A percentile compares a stretch with the other conserved stretches of the same genome.
Evolutionary conservation across 2,329 filamentous ascomycete species (phyloP).

Genomic region (Periconia sp.): DNA sequence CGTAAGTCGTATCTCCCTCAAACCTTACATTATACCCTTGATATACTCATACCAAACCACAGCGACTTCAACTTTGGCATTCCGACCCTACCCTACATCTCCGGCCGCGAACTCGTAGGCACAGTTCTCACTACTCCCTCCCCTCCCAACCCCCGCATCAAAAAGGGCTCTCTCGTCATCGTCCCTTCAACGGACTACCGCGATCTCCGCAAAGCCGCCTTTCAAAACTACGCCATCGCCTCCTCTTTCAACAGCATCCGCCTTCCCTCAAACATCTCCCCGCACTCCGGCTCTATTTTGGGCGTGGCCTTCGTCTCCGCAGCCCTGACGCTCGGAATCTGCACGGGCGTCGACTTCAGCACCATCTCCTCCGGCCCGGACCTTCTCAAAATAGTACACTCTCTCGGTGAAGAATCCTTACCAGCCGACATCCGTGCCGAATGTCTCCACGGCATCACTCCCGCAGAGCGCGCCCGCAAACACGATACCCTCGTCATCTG

Average conservation of each 20-base stretch:
- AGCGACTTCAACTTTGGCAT: constrained; percentile 73
- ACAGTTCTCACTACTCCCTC: constrained; percentile 2
- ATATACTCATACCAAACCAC: neutral
- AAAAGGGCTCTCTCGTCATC: constrained; percentile 40
- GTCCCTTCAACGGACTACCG: constrained; percentile 76
- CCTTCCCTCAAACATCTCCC: constrained; percentile 57
- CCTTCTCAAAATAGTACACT: constrained; percentile 55
- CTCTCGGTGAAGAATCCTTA: constrained; percentile 51
- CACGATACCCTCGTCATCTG: constrained; percentile 75
- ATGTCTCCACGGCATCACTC: constrained; percentile 58
- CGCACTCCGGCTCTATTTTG: constrained; percentile 62
- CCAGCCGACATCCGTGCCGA: constrained; percentile 65
- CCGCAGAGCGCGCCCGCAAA: constrained; percentile 55
- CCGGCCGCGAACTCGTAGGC: constrained; percentile 70
- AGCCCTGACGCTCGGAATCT: constrained; percentile 66
- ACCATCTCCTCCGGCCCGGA: constrained; percentile 59
- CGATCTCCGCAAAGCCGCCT: constrained; percentile 70
- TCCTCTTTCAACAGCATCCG: constrained; percentile 66
- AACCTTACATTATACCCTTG: neutral
- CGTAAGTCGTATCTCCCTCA: constrained; percentile 54
- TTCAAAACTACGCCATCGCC: constrained; percentile 69
- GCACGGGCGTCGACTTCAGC: constrained; percentile 68
- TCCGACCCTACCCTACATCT: constrained; percentile 67
- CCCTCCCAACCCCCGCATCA: neutral
- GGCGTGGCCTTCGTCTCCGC: constrained; percentile 75